A percentile compares a stretch with the other conserved stretches of the same genome.
These are phyloP conservation scores for Epicoccum nigrum DNA, from an alignment of 2,329 filamentous ascomycete genomes.

Conservation along the genomic window DNA sequence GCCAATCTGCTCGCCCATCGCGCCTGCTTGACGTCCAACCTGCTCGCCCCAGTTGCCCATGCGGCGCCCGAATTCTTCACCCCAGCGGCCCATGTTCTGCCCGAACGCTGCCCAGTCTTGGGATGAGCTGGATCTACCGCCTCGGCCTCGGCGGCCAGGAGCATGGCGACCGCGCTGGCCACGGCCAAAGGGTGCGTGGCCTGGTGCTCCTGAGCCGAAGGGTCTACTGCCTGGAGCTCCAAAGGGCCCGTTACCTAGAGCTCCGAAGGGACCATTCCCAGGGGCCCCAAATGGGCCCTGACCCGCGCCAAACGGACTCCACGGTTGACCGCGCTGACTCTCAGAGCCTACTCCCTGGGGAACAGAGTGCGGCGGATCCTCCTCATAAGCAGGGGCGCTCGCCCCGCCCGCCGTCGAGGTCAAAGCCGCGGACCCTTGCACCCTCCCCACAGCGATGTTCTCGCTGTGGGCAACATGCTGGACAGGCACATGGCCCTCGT, in stretches of 20 bases:
- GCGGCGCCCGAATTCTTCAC: constrained; percentile 22
- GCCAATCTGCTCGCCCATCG: constrained; percentile 38
- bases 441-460: constrained; percentile 31
- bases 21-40: constrained; percentile 26
- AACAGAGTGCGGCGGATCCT: constrained; percentile 37
- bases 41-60: constrained; percentile 6
- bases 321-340: constrained; percentile 5
- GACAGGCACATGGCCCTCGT: constrained; percentile 31
- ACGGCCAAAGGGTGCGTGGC: too few species aligned
- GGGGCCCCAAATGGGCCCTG: constrained; percentile 18
- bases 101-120: background rate
- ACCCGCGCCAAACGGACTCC: constrained; percentile 26
- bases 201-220: background rate
- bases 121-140: background rate
- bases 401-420: background rate
- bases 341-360: constrained; percentile 17
- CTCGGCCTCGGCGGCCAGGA: constrained; percentile 11
- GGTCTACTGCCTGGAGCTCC: too few species aligned
- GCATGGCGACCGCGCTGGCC: background rate
- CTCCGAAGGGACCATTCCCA: constrained; percentile 18
- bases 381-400: constrained; percentile 3
- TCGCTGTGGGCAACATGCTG: constrained; percentile 30
- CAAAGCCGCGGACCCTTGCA: constrained; percentile 5
- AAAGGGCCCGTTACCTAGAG: constrained; percentile 13
- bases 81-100: background rate